Evolutionary conservation across 2,329 filamentous ascomycete genomes (phyloP).

Genomic region (Xenosphaeropsis pyriputrescens): DNA sequence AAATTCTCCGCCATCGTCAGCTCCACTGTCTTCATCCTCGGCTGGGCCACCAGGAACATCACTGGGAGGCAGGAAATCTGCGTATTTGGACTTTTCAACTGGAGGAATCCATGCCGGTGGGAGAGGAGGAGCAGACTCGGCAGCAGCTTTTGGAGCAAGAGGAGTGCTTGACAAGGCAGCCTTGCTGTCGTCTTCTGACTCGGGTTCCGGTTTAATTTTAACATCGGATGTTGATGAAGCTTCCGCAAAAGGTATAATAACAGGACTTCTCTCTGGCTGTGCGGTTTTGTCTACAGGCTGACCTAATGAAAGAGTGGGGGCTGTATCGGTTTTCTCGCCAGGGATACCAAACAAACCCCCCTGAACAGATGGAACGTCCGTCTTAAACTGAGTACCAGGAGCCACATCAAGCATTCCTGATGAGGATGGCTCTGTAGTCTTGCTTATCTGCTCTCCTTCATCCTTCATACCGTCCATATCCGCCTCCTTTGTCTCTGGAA

Average conservation of each 20-base stretch:
- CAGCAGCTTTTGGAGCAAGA: constrained; percentile 27
- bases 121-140: constrained; percentile 17
- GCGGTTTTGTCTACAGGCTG: constrained; percentile 4
- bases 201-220: constrained; percentile 13
- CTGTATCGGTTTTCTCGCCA: neutral
- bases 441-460: constrained; percentile 6
- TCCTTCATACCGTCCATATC: constrained; percentile 26
- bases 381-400: neutral
- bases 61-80: constrained; percentile 10
- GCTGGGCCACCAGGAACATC: constrained; percentile 17
- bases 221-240: constrained; percentile 6
- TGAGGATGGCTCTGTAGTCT: constrained; percentile 10
- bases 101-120: constrained; percentile 9
- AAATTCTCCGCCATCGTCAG: constrained; percentile 9
- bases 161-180: constrained; percentile 9
- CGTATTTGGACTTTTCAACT: constrained; percentile 4
- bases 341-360: neutral
- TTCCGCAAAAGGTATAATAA: neutral
- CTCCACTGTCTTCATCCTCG: constrained; percentile 12
- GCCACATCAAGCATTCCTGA: constrained; percentile 6
- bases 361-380: neutral
- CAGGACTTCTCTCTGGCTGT: neutral
- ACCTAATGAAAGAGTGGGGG: constrained; percentile 9
- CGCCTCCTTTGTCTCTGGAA: constrained; percentile 27
- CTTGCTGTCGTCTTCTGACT: constrained; percentile 5